These are phyloP conservation scores for Thuja plicata DNA, from an alignment of 83 land plant species.

Conservation along the genomic window DNA sequence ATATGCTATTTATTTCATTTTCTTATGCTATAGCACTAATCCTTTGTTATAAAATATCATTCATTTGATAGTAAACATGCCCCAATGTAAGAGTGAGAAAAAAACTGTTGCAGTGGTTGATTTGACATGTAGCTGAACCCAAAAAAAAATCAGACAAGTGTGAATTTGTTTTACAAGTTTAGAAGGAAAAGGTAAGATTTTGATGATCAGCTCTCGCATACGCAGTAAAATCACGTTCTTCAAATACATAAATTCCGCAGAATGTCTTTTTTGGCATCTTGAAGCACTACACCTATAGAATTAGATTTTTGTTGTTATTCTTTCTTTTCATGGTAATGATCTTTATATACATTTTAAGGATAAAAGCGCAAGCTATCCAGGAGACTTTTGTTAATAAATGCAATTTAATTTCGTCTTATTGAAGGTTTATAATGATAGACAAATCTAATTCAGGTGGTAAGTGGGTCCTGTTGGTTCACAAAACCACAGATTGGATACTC, in stretches of 20 bases:
- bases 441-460: no score
- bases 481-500: no score
- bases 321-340: background rate
- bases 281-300: background rate
- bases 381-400: no score
- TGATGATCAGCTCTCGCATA: background rate
- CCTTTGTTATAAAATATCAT: background rate
- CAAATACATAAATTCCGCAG: background rate
- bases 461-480: no score
- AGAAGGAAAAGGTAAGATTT: background rate
- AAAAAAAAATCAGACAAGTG: background rate
- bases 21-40: background rate
- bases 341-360: background rate
- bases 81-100: background rate
- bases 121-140: background rate
- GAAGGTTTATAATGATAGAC: no score
- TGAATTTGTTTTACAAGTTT: background rate
- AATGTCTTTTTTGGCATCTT: background rate
- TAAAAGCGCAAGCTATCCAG: background rate
- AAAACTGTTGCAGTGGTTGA: background rate
- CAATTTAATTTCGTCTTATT: no score
- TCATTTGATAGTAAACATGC: background rate
- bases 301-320: background rate
- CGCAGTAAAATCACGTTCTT: no score
- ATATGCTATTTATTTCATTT: background rate